Percentiles rank a stretch among this genome's conserved stretches.
phyloP scores from a whole-genome alignment of 495 filamentous ascomycete genomes.

The Penicillium silybi region DNA sequence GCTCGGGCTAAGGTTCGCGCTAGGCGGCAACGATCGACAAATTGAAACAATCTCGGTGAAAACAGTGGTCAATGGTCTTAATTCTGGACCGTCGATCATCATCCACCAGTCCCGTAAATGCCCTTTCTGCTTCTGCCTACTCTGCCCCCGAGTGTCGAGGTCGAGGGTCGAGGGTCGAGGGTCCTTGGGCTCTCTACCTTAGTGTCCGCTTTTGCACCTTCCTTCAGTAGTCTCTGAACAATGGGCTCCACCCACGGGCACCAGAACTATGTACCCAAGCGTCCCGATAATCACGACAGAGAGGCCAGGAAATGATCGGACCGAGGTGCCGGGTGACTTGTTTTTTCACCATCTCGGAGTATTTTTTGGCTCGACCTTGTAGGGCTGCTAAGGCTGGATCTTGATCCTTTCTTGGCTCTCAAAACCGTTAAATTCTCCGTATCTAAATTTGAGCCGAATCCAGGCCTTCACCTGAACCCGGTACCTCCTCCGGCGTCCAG shows the following conservation, averaged over 20 bases:
- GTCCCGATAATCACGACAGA: background rate
- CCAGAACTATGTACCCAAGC: background rate
- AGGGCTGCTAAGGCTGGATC: background rate
- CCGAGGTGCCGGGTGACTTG: conserved; percentile 1
- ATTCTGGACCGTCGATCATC: conserved; percentile 19
- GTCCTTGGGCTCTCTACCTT: background rate
- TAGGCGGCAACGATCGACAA: conserved; percentile 24
- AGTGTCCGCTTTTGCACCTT: background rate
- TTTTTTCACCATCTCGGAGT: conserved; percentile 1
- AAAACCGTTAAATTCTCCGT: background rate
- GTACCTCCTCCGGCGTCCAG: background rate
- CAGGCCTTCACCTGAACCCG: background rate
- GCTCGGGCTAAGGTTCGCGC: conserved; percentile 17
- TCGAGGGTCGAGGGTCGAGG: too few relatives aligned
- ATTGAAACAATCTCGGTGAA: conserved; percentile 19
- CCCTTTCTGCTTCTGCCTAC: background rate
- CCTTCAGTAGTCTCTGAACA: background rate
- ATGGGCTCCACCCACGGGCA: background rate
- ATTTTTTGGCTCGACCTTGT: background rate
- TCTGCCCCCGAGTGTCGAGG: background rate
- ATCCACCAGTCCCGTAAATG: conserved; percentile 7
- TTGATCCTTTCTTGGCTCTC: background rate
- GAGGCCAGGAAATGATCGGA: conserved; percentile 8
- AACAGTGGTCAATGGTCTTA: conserved; percentile 20
- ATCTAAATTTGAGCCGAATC: background rate